Conservation (phyloP, 176 grass and related monocot species). For the Ensete ventricosum region DNA sequence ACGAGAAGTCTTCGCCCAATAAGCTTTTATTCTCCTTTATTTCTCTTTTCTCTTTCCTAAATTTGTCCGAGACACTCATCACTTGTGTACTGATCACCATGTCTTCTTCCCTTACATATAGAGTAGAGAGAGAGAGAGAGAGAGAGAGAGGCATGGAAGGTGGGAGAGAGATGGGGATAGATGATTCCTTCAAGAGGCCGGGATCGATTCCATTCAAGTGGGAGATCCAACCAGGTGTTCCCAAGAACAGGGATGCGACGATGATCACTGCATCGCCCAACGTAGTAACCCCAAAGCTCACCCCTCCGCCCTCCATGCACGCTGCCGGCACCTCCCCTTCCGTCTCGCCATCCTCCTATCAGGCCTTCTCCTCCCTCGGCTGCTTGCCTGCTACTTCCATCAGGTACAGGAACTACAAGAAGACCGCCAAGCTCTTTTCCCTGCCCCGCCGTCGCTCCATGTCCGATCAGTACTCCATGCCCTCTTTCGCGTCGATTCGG, state of each 20-base stretch:
- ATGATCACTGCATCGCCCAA: not conserved
- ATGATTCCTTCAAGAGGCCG: conserved; percentile 10
- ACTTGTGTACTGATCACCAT: no score
- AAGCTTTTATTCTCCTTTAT: no score
- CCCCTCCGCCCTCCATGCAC: not conserved
- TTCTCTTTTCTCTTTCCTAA: no score
- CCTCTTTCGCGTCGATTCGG: not conserved
- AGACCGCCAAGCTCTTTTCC: not conserved
- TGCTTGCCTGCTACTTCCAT: not conserved
- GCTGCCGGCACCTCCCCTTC: not conserved
- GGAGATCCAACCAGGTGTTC: conserved; percentile 16
- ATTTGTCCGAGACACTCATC: no score
- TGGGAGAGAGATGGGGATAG: not conserved
- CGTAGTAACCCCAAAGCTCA: not conserved
- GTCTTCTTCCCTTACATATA: not conserved
- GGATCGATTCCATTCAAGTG: conserved; percentile 18
- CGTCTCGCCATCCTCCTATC: not conserved
- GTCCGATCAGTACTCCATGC: not conserved
- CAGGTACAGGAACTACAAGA: not conserved
- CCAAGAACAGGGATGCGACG: not conserved
- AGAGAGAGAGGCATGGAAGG: not conserved
- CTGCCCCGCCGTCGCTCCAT: not conserved
- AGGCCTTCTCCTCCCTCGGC: not conserved
- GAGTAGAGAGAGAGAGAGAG: not conserved
- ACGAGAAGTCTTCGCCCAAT: no score